A percentile compares a stretch with the other conserved stretches of the same genome.
phyloP scores from a whole-genome alignment of 2,329 filamentous ascomycete species.

The Cordyceps fumosorosea region DNA sequence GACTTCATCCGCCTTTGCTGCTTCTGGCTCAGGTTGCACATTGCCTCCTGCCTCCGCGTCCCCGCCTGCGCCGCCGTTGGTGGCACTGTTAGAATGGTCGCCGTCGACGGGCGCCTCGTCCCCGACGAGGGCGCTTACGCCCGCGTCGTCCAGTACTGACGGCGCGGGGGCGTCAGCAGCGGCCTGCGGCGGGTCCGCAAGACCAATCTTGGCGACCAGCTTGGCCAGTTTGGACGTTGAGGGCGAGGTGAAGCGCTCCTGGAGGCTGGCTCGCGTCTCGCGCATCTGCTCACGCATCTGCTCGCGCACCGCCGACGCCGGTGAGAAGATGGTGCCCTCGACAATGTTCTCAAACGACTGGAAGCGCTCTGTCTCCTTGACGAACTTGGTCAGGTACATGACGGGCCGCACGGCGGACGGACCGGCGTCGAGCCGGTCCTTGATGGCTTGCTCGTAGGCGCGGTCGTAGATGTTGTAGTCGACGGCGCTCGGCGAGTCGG shows the following conservation, averaged over 20 bases:
- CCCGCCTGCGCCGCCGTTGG: too few species aligned
- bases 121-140: too few species aligned
- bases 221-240: slow-evolving; percentile 19
- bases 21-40: too few species aligned
- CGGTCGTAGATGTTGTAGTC: slow-evolving; percentile 85
- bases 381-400: slow-evolving; percentile 43
- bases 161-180: not conserved
- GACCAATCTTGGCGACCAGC: slow-evolving; percentile 6
- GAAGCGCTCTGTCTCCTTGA: slow-evolving; percentile 37
- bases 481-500: slow-evolving; percentile 76
- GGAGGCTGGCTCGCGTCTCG: not conserved
- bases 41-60: too few species aligned
- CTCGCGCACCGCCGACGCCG: not conserved
- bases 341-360: slow-evolving; percentile 32
- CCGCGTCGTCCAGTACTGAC: not conserved
- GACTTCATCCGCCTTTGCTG: too few species aligned
- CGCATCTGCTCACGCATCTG: slow-evolving; percentile 1
- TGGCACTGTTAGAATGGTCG: too few species aligned
- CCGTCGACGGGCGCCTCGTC: too few species aligned
- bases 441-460: slow-evolving; percentile 72
- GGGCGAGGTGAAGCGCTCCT: slow-evolving; percentile 12
- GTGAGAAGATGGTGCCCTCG: slow-evolving; percentile 23
- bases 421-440: slow-evolving; percentile 58
- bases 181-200: slow-evolving; percentile 5
- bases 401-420: slow-evolving; percentile 33